Evolutionary conservation across 495 filamentous ascomycete genomes (phyloP).

Genomic region (Hypoxylon fuscum): DNA sequence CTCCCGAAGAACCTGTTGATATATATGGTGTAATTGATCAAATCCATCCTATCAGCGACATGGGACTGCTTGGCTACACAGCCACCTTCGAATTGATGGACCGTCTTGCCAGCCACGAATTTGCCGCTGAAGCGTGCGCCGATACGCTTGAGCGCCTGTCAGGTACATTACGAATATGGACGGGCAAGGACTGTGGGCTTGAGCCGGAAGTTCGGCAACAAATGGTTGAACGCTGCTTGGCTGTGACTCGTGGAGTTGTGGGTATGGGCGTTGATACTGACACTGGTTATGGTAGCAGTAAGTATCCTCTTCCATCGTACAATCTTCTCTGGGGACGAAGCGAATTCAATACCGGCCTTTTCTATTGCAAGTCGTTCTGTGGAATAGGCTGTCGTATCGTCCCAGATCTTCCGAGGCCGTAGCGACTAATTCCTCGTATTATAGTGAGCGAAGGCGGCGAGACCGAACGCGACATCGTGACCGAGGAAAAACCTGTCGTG

Average conservation of each 20-base stretch:
- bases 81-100: conserved; percentile 78
- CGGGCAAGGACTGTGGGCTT: conserved; percentile 55
- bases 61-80: conserved; percentile 78
- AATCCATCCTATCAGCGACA: conserved; percentile 61
- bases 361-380: no score
- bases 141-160: conserved; percentile 61
- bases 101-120: conserved; percentile 62
- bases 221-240: conserved; percentile 60
- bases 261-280: conserved; percentile 64
- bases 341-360: no score
- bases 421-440: conserved; percentile 1
- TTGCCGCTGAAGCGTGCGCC: conserved; percentile 55
- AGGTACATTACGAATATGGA: conserved; percentile 63
- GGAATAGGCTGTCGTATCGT: not conserved
- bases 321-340: not conserved
- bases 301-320: conserved; percentile 10
- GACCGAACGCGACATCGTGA: conserved; percentile 38
- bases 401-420: conserved; percentile 10
- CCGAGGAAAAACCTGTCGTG: not conserved
- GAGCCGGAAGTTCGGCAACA: conserved; percentile 53
- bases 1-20: conserved; percentile 48
- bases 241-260: conserved; percentile 57
- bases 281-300: conserved; percentile 62
- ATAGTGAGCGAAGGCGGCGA: conserved; percentile 34
- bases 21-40: conserved; percentile 57